Evolutionary conservation across 768 basidiomycete genomes (phyloP).

Genomic region (Leccinum longicurvipes): DNA sequence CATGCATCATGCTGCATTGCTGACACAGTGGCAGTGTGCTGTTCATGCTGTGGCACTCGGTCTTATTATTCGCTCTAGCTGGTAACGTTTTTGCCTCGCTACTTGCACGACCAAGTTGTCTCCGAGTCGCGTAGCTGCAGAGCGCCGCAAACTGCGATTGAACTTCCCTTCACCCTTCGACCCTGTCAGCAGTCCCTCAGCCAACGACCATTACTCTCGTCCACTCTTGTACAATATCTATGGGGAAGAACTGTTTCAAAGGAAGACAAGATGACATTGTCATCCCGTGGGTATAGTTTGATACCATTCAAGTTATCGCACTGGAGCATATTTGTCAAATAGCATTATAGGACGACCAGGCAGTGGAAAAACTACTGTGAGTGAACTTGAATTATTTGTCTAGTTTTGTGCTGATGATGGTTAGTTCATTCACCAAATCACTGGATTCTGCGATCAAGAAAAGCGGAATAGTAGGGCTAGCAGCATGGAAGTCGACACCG

Average conservation of each 20-base stretch:
- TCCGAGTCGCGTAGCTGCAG: too few relatives aligned
- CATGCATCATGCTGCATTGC: too few relatives aligned
- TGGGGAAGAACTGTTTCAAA: background rate
- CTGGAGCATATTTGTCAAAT: background rate
- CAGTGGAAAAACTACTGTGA: background rate
- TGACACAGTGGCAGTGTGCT: background rate
- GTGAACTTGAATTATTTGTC: background rate
- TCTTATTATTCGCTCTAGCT: too few relatives aligned
- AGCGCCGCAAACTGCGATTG: too few relatives aligned
- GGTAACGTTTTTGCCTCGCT: too few relatives aligned
- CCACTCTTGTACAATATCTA: background rate
- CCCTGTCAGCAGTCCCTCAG: too few relatives aligned
- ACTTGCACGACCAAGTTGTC: too few relatives aligned
- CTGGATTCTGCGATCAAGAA: background rate
- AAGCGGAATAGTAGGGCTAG: background rate
- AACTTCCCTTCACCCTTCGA: too few relatives aligned
- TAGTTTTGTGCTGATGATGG: background rate
- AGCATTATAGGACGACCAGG: background rate
- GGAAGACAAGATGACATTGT: background rate
- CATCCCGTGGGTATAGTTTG: background rate
- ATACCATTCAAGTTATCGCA: background rate
- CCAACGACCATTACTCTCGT: background rate
- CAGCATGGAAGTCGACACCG: background rate
- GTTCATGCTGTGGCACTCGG: background rate
- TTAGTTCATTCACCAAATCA: background rate